These are phyloP conservation scores for Hyphopichia buzzinii DNA, from an alignment of 1,139 yeast genomes.

Conservation along the genomic window DNA sequence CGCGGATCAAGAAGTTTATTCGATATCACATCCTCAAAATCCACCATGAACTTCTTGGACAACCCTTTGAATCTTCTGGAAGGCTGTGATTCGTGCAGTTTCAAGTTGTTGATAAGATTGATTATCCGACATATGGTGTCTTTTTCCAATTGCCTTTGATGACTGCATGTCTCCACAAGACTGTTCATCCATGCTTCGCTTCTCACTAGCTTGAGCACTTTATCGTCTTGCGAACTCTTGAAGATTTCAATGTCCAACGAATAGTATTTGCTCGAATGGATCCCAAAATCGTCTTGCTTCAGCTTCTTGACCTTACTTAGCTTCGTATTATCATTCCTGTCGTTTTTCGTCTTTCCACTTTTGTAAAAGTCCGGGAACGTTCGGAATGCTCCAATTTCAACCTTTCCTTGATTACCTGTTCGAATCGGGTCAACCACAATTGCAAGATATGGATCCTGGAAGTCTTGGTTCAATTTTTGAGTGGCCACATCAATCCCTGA, in stretches of 20 bases:
- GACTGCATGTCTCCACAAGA: slow-evolving; percentile 8
- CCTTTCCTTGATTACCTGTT: slow-evolving; percentile 60
- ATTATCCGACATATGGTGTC: slow-evolving; percentile 5
- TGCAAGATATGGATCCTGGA: slow-evolving; percentile 90
- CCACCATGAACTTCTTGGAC: slow-evolving; percentile 3
- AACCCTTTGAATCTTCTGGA: slow-evolving; percentile 4
- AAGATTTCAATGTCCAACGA: slow-evolving; percentile 65
- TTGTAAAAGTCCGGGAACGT: slow-evolving; percentile 56
- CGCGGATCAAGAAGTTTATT: slow-evolving; percentile 2
- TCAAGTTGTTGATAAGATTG: slow-evolving; percentile 5
- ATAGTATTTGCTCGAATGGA: slow-evolving; percentile 70
- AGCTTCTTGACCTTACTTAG: slow-evolving; percentile 17
- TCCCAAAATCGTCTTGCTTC: slow-evolving; percentile 63
- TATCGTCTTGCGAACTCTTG: slow-evolving; percentile 52
- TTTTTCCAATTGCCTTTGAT: slow-evolving; percentile 3
- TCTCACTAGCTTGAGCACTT: slow-evolving; percentile 46
- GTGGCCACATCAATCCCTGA: slow-evolving; percentile 90
- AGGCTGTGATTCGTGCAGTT: slow-evolving; percentile 2
- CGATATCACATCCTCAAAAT: slow-evolving; percentile 1
- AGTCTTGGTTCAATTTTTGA: slow-evolving; percentile 78
- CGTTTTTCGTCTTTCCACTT: slow-evolving; percentile 3
- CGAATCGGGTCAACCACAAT: slow-evolving; percentile 83
- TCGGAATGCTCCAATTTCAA: slow-evolving; percentile 91
- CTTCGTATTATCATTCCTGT: slow-evolving; percentile 2
- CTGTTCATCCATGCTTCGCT: slow-evolving; percentile 49